Conservation (phyloP, 306 rosid species). For the Alnus rubra region DNA sequence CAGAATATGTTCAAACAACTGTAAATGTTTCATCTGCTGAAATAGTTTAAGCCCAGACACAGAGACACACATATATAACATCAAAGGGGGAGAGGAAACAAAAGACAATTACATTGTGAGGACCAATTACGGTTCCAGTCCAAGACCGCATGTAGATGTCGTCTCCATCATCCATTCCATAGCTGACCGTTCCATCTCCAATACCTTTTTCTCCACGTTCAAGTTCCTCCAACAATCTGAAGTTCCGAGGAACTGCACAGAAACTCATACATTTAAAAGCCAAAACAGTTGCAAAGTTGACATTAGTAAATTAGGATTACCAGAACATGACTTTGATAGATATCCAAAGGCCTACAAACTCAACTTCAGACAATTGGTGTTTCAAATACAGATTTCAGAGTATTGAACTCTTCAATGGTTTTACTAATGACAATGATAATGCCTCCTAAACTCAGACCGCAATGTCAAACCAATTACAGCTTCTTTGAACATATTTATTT, state of each 20-base stretch:
- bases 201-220: conserved; percentile 97
- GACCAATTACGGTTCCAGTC: conserved; percentile 95
- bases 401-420: background rate
- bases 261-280: conserved; percentile 28
- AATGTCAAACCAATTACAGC: background rate
- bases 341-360: background rate
- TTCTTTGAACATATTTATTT: background rate
- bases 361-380: background rate
- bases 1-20: background rate
- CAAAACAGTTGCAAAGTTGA: background rate
- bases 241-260: conserved; percentile 90
- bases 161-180: conserved; percentile 99
- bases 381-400: background rate
- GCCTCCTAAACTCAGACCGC: background rate
- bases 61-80: background rate
- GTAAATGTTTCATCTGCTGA: background rate
- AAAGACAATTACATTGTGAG: conserved; percentile 77
- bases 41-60: background rate
- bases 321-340: background rate
- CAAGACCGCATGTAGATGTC: conserved; percentile 97
- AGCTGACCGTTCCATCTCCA: conserved; percentile 92
- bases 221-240: conserved; percentile 99
- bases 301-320: background rate
- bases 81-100: background rate
- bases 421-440: background rate